Evolutionary conservation across 2,329 filamentous ascomycete genomes (phyloP).

Genomic region (Diaporthe sp.): DNA sequence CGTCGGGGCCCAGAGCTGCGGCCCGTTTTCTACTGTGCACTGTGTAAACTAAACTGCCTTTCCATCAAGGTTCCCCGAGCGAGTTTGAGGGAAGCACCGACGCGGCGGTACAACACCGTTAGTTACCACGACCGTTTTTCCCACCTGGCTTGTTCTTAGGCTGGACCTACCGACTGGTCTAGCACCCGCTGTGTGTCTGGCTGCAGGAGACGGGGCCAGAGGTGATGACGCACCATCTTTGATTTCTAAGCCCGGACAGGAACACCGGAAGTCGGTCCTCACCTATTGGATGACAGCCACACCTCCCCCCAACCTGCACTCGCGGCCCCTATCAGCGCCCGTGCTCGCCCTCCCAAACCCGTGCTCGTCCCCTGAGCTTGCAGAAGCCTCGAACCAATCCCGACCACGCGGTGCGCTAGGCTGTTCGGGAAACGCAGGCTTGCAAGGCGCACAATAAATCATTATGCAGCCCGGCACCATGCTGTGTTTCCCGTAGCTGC

Average conservation of each 20-base stretch:
- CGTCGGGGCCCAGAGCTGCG: neutral
- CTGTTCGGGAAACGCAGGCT: constrained; percentile 9
- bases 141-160: too few species aligned
- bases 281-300: neutral
- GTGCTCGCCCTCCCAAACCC: neutral
- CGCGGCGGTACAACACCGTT: neutral
- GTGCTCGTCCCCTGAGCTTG: neutral
- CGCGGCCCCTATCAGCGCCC: neutral
- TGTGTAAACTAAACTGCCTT: neutral
- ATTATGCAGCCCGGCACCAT: neutral
- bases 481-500: neutral
- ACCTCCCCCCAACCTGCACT: neutral
- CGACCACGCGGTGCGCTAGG: constrained; percentile 10
- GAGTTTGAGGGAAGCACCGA: neutral
- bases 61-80: neutral
- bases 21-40: constrained; percentile 9
- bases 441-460: constrained; percentile 23
- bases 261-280: constrained; percentile 4
- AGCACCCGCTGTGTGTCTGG: neutral
- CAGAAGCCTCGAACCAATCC: constrained; percentile 5
- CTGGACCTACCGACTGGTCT: neutral
- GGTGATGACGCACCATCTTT: constrained; percentile 10
- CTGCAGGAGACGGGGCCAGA: neutral
- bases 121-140: neutral
- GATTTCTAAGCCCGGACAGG: constrained; percentile 23